Base-by-base conservation (phyloP, 108 stramenopile species). In the Skeletonema tropicum region DNA sequence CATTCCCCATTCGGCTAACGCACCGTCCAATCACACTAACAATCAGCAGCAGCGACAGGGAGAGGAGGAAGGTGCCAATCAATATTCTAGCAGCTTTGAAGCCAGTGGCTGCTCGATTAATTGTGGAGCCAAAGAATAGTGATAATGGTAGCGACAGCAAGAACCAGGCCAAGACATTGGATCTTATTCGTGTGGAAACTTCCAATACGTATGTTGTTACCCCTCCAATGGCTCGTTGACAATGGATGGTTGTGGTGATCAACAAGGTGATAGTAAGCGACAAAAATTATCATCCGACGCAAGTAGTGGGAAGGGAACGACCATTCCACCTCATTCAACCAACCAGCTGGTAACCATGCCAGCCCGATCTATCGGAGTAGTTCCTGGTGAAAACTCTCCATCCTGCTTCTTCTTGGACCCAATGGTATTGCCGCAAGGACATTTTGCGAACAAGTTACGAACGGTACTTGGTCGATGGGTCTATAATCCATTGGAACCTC, bases 371-470 rank as follows among this genome's bases (percentile, higher is more conserved):
- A 52, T 81, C 4, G 80, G 80, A 5, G 63, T 64, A 0, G 60
- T 74, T 25, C 80, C 80, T 0, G 80, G 80, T 58, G 67, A 74
- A 55, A 68, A 70, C 30, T 74, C 80, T 7, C 69, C 80, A 36
- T 49, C 73, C 45, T 74, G 73, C 35, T 81, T 81, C 69, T 81
- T 81, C 41, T 49, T 81, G 4, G 80, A 74, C 29, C 80, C 80
- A 4, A 17, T 35, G 13, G 10, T n/a, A 13, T 30, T 74, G 38
- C 26, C n/a, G 1, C 41, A 46, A 15, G 80, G 80, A 15, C 80
- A 81, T 49, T 70, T 69, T 49, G 73, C 73, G 13, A 23, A n/a
- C 1, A 65, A 65, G 9, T 46, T 81, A 59, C 68, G 80, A 13
- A 19, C 39, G 19, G 41, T 45, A 7, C 58, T 81, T 13, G 35